phyloP scores from a whole-genome alignment of 768 basidiomycete genomes.

The Brasilioporus rufonigricans region DNA sequence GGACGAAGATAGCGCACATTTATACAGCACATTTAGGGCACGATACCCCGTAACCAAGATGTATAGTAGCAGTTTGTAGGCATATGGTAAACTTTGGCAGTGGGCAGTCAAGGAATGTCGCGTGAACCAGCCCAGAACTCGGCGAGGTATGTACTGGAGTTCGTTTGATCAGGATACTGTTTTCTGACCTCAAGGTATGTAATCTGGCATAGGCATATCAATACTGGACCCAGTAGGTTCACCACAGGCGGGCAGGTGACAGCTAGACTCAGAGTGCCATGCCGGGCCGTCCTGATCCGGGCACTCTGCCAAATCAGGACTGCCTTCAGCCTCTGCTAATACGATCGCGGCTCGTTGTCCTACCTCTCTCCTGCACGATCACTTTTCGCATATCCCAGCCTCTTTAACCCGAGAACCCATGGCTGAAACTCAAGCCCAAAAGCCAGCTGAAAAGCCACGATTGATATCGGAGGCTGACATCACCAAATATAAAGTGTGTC shows the following conservation, averaged over 20 bases:
- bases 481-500: slow-evolving; percentile 81
- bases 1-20: slow-evolving; percentile 11
- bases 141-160: no score
- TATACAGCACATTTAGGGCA: slow-evolving; percentile 22
- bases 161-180: no score
- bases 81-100: slow-evolving; percentile 14
- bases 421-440: slow-evolving; percentile 55
- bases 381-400: slow-evolving; percentile 1
- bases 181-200: no score
- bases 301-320: slow-evolving; percentile 28
- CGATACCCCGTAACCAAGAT: slow-evolving; percentile 24
- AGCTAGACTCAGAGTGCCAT: not conserved
- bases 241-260: no score
- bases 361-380: slow-evolving; percentile 7
- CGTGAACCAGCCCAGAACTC: no score
- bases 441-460: slow-evolving; percentile 47
- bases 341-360: slow-evolving; percentile 5
- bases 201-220: no score
- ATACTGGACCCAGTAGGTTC: no score
- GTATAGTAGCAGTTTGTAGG: slow-evolving; percentile 26
- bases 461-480: slow-evolving; percentile 70
- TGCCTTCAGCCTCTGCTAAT: slow-evolving; percentile 1
- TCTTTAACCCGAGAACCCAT: slow-evolving; percentile 34
- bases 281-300: not conserved
- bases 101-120: not conserved